phyloP scores from a whole-genome alignment of 192 early-diverging fungal genomes.

The Entophlyctis helioformis region DNA sequence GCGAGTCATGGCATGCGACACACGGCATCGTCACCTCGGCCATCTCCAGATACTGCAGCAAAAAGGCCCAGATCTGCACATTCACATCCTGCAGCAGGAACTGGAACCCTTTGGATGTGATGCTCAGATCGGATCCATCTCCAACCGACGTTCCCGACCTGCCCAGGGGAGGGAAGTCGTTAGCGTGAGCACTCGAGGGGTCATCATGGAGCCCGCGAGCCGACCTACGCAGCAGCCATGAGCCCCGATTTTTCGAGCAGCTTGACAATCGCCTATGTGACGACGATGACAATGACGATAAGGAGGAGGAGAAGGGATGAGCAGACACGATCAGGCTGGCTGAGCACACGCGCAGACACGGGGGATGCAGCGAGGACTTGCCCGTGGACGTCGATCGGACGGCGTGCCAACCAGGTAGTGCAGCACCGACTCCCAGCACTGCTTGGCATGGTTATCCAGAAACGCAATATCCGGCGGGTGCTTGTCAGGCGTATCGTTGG shows the following conservation, averaged over 20 bases:
- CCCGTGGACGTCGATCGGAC: constrained; percentile 45
- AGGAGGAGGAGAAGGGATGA: no score
- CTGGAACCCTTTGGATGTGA: constrained; percentile 96
- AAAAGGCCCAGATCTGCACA: constrained; percentile 91
- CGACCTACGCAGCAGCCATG: constrained; percentile 42
- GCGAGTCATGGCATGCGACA: no score
- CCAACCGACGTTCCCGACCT: constrained; percentile 3
- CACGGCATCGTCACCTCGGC: constrained; percentile 34
- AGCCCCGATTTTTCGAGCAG: constrained; percentile 66
- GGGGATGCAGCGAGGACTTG: no score
- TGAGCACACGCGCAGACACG: no score
- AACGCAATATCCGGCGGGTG: constrained; percentile 52
- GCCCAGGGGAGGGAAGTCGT: not conserved
- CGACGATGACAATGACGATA: no score
- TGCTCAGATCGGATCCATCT: constrained; percentile 32
- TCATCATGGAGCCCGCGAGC: not conserved
- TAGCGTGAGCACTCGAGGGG: not conserved
- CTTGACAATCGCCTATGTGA: constrained; percentile 55
- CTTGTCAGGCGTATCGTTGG: constrained; percentile 43
- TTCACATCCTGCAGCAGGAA: constrained; percentile 89
- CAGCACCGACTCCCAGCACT: constrained; percentile 84
- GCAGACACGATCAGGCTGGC: no score
- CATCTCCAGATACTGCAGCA: constrained; percentile 85
- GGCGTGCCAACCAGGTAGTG: constrained; percentile 89
- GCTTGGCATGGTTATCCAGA: constrained; percentile 67